Percentiles rank a stretch among this genome's conserved stretches.
Conservation (phyloP, 106 monocot genomes). For the Vanilla planifolia region DNA sequence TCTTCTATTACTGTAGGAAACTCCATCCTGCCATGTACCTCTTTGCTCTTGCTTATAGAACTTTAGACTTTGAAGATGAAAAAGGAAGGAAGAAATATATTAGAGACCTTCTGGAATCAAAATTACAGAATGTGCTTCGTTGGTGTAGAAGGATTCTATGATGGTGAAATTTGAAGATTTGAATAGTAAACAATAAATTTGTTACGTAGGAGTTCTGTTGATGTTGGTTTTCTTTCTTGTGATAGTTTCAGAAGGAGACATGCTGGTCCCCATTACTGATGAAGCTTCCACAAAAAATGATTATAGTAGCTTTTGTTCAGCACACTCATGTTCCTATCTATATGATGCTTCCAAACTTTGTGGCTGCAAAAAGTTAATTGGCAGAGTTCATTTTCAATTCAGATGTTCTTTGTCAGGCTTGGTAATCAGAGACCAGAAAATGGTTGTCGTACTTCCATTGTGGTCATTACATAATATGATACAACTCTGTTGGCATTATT, state of each 20-base stretch:
- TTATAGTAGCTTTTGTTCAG: not conserved
- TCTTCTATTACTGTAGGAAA: conserved; percentile 35
- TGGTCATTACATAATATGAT: not conserved
- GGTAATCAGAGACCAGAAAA: too few species aligned
- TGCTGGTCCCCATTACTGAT: not conserved
- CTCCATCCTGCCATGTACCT: conserved; percentile 96
- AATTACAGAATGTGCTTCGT: conserved; percentile 31
- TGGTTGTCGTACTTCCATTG: not conserved
- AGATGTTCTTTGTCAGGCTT: not conserved
- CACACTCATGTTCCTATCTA: not conserved
- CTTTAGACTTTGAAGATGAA: conserved; percentile 77
- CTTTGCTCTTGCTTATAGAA: conserved; percentile 81
- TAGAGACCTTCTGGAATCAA: conserved; percentile 33
- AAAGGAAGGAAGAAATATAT: conserved; percentile 47
- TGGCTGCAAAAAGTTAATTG: not conserved
- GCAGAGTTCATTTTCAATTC: not conserved
- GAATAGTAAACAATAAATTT: not conserved
- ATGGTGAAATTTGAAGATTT: not conserved
- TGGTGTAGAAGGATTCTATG: conserved; percentile 59
- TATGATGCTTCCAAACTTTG: too few species aligned
- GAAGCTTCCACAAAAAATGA: not conserved
- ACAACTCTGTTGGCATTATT: too few species aligned
- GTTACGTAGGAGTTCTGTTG: not conserved
- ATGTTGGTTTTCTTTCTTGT: not conserved
- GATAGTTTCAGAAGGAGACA: not conserved